Conservation (phyloP, 2,329 filamentous ascomycete genomes). For the Iodosphaeria phyllophila region DNA sequence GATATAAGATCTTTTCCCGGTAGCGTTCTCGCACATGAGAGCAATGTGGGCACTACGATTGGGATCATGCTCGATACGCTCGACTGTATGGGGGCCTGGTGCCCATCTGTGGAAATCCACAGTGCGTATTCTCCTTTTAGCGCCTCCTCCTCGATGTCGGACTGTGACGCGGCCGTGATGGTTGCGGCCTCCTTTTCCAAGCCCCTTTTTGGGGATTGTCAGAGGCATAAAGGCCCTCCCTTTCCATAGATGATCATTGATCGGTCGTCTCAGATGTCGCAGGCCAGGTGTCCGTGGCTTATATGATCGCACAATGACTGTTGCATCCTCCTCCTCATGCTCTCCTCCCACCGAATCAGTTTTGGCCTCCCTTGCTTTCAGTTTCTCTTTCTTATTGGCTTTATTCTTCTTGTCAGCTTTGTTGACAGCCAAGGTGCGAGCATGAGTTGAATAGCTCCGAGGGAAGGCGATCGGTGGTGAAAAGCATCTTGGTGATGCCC, state of each 20-base stretch:
- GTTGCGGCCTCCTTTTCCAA: slow-evolving; percentile 84
- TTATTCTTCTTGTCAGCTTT: too few species aligned
- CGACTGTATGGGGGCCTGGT: slow-evolving; percentile 71
- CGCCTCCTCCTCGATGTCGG: slow-evolving; percentile 79
- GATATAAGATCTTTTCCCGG: slow-evolving; percentile 70
- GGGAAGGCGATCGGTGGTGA: slow-evolving; percentile 5
- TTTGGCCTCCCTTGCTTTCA: too few species aligned
- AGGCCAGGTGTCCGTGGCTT: slow-evolving; percentile 86
- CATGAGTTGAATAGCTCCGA: slow-evolving; percentile 13
- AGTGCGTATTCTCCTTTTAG: slow-evolving; percentile 77
- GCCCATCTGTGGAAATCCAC: slow-evolving; percentile 72
- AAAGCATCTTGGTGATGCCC: slow-evolving; percentile 9
- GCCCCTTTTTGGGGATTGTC: slow-evolving; percentile 84
- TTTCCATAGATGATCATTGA: slow-evolving; percentile 96
- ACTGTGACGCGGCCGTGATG: slow-evolving; percentile 73
- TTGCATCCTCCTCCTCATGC: slow-evolving; percentile 11
- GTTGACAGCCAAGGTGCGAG: too few species aligned
- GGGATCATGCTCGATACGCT: slow-evolving; percentile 92
- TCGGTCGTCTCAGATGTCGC: slow-evolving; percentile 74
- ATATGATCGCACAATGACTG: slow-evolving; percentile 56
- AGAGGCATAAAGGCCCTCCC: slow-evolving; percentile 66
- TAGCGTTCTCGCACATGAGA: slow-evolving; percentile 57
- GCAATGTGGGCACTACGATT: slow-evolving; percentile 88
- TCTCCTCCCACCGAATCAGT: too few species aligned
- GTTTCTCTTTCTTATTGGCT: too few species aligned